Percentiles rank a stretch among this genome's conserved stretches.
Conservation (phyloP, 352 stramenopile species). For the Elongisporangium undulatum region DNA sequence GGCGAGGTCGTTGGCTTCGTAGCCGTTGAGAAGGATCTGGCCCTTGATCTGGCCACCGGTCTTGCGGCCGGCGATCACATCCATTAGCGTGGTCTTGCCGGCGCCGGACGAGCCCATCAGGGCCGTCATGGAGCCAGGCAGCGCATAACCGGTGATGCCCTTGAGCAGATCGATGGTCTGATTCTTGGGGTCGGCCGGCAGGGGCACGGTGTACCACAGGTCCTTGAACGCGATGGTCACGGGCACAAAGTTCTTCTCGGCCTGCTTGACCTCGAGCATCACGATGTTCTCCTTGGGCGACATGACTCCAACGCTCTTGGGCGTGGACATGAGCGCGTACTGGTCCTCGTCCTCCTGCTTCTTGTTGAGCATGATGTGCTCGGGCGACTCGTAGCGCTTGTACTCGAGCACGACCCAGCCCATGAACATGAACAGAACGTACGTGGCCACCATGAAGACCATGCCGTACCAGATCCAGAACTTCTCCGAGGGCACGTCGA, state of each 20-base stretch:
- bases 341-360: not conserved
- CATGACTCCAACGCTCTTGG: not conserved
- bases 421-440: conserved; percentile 38
- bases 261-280: not conserved
- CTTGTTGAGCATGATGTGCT: conserved; percentile 5
- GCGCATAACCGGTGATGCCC: conserved; percentile 31
- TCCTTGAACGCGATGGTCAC: conserved; percentile 26
- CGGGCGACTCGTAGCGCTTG: conserved; percentile 19
- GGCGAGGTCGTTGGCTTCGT: conserved; percentile 30
- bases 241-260: conserved; percentile 11
- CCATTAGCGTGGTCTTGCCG: conserved; percentile 86
- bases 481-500: conserved; percentile 26
- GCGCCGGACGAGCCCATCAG: conserved; percentile 81
- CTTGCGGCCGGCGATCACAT: conserved; percentile 86
- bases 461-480: conserved; percentile 28
- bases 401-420: conserved; percentile 24
- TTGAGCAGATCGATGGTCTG: conserved; percentile 39
- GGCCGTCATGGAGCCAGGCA: conserved; percentile 69
- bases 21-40: conserved; percentile 44
- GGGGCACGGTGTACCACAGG: conserved; percentile 26
- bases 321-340: not conserved
- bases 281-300: not conserved
- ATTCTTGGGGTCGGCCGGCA: conserved; percentile 20
- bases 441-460: no score
- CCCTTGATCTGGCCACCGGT: conserved; percentile 60